Percentiles rank a stretch among this genome's conserved stretches.
Conservation (phyloP, 345 rosid species). For the Cardamine resedifolia region DNA sequence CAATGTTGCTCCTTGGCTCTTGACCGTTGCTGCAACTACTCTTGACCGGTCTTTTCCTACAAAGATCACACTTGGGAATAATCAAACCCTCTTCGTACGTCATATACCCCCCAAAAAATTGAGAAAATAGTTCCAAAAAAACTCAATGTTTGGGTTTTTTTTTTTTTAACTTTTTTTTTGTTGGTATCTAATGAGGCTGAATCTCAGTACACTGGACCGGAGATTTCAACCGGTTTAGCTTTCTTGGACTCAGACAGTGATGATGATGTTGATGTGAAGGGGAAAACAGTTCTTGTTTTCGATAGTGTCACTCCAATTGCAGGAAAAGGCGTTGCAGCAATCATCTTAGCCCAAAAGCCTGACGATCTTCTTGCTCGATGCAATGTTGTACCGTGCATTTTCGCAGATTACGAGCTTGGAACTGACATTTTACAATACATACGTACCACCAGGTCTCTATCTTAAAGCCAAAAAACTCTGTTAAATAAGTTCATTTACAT, state of each 20-base stretch:
- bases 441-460: conserved; percentile 37
- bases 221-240: conserved; percentile 22
- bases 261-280: background rate
- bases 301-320: too few relatives aligned
- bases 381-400: background rate
- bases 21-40: conserved; percentile 52
- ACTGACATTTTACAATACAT: conserved; percentile 38
- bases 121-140: conserved; percentile 5
- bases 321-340: conserved; percentile 28
- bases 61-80: conserved; percentile 39
- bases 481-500: conserved; percentile 27
- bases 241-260: background rate
- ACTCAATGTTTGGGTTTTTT: conserved; percentile 29
- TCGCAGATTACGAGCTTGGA: conserved; percentile 35
- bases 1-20: conserved; percentile 52
- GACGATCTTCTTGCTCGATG: background rate
- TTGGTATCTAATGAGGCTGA: conserved; percentile 42
- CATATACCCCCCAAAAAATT: background rate
- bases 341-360: conserved; percentile 31
- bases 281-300: conserved; percentile 24
- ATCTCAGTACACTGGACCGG: conserved; percentile 26
- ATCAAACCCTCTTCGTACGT: conserved; percentile 26
- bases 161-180: background rate
- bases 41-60: conserved; percentile 52
- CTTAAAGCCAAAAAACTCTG: background rate